Base-by-base conservation (phyloP, 2,329 filamentous ascomycete species). In the Hymenoscyphus infarciens region DNA sequence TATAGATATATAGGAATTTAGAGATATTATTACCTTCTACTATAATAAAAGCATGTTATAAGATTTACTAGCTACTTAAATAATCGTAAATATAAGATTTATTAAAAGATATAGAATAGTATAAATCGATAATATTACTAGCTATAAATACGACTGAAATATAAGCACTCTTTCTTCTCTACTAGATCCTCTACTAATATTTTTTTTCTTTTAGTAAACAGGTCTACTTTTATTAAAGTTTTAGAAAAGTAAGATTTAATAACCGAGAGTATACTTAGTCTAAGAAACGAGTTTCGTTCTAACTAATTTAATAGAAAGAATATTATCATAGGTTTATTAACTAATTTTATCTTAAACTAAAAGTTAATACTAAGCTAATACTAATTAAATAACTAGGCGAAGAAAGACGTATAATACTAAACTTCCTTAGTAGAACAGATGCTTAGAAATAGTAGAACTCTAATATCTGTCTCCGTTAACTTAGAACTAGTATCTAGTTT, bases 401-500 rank as follows among this genome's bases (percentile, higher is more conserved):
- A 38, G 57, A 42, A 35, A 39, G 57, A 19, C 16, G 16, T 15
- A 33, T 60, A 45, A 63, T 63, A 27, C 58, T 66, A 13, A n/a
- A 61, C n/a, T 39, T 62, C 3, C 15, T 66, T 4, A 45, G 62
- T 5, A 59, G 52, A 13, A 25, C 61, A 19, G 56, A 68, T 19
- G 52, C 60, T n/a, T 45, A 39, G 22, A 49, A 59, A 38, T 63
- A 61, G 55, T 61, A 67, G 38, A 33, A 64, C 42, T 59, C 63
- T 0, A 62, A 62, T 10, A 56, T 64, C 55, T 39, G 56, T 5
- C 57, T 66, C 49, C 56, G 66, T 45, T 61, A 69, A 56, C 64
- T 62, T 1, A 64, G 64, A 10, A 69, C 66, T 16, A 66, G 65
- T 6, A 53, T 66, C 13, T 70, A 66, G 68, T 62, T 70, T 2